Evolutionary conservation across 768 basidiomycete genomes (phyloP).

Genomic region (Termitomyces sp.): DNA sequence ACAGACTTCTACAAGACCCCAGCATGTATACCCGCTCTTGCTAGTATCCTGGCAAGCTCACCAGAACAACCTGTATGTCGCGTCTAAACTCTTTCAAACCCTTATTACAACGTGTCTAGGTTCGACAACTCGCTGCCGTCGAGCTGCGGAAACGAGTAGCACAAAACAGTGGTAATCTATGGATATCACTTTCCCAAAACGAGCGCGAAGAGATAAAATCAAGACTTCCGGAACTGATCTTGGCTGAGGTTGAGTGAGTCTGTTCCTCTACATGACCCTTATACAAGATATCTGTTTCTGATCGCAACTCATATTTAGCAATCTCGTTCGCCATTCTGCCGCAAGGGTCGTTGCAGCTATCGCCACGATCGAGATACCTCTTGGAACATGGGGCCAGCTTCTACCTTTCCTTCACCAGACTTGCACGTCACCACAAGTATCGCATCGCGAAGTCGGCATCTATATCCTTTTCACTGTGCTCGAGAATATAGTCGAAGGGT

Average conservation of each 20-base stretch:
- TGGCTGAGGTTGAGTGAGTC: conserved; percentile 73
- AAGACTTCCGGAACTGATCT: conserved; percentile 71
- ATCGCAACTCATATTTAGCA: conserved; percentile 38
- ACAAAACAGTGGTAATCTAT: conserved; percentile 75
- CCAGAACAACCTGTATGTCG: conserved; percentile 76
- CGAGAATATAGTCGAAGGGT: conserved; percentile 87
- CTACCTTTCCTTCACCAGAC: conserved; percentile 83
- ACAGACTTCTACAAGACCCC: conserved; percentile 91
- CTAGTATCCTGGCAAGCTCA: conserved; percentile 78
- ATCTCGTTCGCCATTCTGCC: conserved; percentile 87
- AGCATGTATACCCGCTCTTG: conserved; percentile 85
- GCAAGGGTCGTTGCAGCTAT: conserved; percentile 92
- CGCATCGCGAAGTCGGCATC: conserved; percentile 87
- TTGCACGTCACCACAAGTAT: conserved; percentile 57
- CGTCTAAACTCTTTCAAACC: conserved; percentile 1
- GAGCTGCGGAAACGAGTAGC: conserved; percentile 92
- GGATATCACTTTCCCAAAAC: conserved; percentile 64
- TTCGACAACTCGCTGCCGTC: conserved; percentile 95
- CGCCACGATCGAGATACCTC: conserved; percentile 80
- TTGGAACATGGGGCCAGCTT: conserved; percentile 79
- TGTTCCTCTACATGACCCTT: not conserved
- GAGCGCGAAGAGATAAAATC: conserved; percentile 82
- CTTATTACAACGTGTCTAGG: conserved; percentile 37
- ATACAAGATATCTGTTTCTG: conserved; percentile 5
- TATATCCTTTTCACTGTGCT: conserved; percentile 89